Conservation (phyloP, 768 basidiomycete genomes). For the Botryobasidium botryosum region DNA sequence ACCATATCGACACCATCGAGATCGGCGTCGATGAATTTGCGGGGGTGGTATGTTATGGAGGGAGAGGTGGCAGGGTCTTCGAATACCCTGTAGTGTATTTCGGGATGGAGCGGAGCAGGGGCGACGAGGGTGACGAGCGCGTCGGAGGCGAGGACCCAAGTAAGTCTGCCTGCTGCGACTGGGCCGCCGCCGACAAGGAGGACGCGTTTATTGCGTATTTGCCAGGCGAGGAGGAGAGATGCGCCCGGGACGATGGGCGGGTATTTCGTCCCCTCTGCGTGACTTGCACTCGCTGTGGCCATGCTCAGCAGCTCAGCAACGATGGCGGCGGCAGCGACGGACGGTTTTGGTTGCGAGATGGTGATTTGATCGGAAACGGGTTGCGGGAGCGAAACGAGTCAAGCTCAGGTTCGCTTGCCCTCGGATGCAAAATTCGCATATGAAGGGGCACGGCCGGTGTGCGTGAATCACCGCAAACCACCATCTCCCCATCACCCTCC, state of each 20-base stretch:
- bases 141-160: constrained; percentile 67
- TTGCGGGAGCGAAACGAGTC: no score
- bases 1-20: constrained; percentile 66
- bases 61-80: constrained; percentile 31
- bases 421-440: no score
- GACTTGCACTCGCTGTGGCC: no score
- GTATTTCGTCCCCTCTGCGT: no score
- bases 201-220: constrained; percentile 66
- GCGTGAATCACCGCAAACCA: no score
- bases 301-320: no score
- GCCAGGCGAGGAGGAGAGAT: constrained; percentile 86
- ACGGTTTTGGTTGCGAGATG: no score
- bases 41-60: constrained; percentile 54
- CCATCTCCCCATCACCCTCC: no score
- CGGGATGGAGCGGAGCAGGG: constrained; percentile 41
- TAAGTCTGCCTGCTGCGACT: constrained; percentile 76
- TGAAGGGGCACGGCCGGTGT: no score
- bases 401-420: no score
- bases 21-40: constrained; percentile 50
- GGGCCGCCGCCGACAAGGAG: constrained; percentile 90
- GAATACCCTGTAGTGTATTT: constrained; percentile 21
- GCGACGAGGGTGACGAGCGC: constrained; percentile 63
- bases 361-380: no score
- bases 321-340: no score
- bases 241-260: constrained; percentile 27